Conservation (phyloP, 2,329 filamentous ascomycete genomes). For the Phaeosphaeriaceae sp. region DNA sequence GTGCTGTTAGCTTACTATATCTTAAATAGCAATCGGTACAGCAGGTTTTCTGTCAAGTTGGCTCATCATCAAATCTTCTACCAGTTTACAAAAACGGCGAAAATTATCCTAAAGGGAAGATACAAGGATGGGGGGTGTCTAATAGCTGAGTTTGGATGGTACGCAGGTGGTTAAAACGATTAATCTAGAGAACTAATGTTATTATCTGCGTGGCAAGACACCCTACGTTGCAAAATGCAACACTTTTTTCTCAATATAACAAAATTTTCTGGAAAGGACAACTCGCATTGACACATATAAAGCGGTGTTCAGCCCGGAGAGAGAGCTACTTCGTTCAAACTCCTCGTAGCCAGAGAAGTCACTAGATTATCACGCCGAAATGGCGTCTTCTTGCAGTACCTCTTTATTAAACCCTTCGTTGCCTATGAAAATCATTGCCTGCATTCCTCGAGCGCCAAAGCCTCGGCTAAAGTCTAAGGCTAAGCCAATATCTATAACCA, state of each 20-base stretch:
- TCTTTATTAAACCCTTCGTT: slow-evolving; percentile 4
- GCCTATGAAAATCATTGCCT: slow-evolving; percentile 14
- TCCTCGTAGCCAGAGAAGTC: slow-evolving; percentile 3
- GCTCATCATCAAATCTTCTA: not conserved
- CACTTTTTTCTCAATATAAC: too few relatives aligned
- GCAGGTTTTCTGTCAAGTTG: not conserved
- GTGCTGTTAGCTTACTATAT: not conserved
- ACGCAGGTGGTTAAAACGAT: too few relatives aligned
- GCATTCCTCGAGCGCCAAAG: slow-evolving; percentile 10
- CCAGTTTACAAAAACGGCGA: not conserved
- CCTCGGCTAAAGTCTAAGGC: slow-evolving; percentile 12
- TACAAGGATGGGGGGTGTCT: not conserved
- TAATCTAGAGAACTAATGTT: too few relatives aligned
- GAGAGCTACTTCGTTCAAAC: slow-evolving; percentile 6
- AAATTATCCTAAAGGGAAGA: not conserved
- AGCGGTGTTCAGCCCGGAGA: slow-evolving; percentile 4
- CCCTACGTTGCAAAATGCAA: too few relatives aligned
- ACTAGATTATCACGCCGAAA: slow-evolving; percentile 7
- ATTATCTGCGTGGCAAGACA: too few relatives aligned
- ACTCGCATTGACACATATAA: too few relatives aligned
- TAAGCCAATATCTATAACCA: slow-evolving; percentile 8
- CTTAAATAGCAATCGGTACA: not conserved
- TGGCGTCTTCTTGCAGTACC: slow-evolving; percentile 11
- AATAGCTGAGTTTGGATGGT: not conserved
- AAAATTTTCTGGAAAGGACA: too few relatives aligned